Percentiles rank a stretch among this genome's conserved stretches.
Conservation (phyloP, 2,329 filamentous ascomycete species). For the Xylogone sp. region DNA sequence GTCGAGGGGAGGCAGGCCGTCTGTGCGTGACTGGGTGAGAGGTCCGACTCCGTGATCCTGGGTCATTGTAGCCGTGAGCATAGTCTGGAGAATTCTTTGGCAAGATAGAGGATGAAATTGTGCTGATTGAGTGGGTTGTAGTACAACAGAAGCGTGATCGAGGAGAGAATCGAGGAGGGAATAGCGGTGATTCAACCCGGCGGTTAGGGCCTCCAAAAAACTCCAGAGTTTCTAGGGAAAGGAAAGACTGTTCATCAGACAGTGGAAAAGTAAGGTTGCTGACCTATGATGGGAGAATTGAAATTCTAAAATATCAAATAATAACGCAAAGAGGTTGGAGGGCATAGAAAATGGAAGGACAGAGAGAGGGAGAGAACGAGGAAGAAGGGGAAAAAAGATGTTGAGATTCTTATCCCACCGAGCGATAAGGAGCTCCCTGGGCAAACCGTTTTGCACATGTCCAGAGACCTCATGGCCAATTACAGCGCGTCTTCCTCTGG, state of each 20-base stretch:
- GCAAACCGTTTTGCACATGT: background rate
- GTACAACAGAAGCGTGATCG: background rate
- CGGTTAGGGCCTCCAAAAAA: too few relatives aligned
- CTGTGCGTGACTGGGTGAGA: background rate
- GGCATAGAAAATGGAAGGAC: background rate
- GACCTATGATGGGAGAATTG: background rate
- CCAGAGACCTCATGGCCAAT: background rate
- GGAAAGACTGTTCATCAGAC: background rate
- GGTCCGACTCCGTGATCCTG: background rate
- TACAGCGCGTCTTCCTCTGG: background rate
- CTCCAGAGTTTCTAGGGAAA: background rate
- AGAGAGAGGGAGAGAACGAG: background rate
- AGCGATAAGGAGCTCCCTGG: background rate
- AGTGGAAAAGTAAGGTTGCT: background rate
- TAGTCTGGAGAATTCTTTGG: background rate
- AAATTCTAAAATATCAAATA: background rate
- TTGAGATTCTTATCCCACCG: background rate
- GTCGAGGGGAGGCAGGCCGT: slow-evolving; percentile 2
- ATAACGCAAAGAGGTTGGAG: background rate
- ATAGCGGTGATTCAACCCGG: too few relatives aligned
- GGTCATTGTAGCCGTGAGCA: background rate
- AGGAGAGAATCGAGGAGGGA: background rate
- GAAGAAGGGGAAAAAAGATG: background rate
- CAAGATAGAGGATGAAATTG: background rate
- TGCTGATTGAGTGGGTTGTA: background rate